A percentile compares a stretch with the other conserved stretches of the same genome.
These are phyloP conservation scores for Colletotrichum sp. DNA, from an alignment of 2,329 filamentous ascomycete genomes.

Conservation along the genomic window DNA sequence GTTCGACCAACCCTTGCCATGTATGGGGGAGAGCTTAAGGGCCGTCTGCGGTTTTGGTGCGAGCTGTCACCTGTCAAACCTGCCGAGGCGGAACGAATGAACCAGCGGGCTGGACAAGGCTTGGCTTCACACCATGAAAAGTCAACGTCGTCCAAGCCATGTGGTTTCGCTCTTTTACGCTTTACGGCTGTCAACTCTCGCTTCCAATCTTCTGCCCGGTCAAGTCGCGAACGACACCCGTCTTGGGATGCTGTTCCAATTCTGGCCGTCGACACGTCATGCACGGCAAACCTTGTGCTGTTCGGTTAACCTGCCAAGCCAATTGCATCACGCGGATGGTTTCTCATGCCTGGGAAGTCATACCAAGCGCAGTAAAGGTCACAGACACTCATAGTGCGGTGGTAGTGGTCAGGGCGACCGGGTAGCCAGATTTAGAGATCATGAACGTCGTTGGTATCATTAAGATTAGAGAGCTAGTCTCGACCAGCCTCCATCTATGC, in stretches of 20 bases:
- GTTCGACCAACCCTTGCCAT: neutral
- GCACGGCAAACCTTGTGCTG: neutral
- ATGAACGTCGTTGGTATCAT: constrained; percentile 14
- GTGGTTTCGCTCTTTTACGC: neutral
- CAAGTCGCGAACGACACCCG: neutral
- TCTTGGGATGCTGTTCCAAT: neutral
- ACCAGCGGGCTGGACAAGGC: neutral
- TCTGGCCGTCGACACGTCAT: neutral
- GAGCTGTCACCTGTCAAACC: neutral
- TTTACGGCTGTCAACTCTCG: neutral
- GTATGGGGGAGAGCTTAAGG: neutral
- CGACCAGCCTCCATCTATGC: neutral
- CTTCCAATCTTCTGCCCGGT: neutral
- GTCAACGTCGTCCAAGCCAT: neutral
- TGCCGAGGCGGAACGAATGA: neutral
- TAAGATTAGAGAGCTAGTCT: neutral
- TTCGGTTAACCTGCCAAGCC: neutral
- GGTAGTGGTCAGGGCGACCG: neutral
- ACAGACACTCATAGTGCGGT: neutral
- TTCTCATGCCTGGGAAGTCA: neutral
- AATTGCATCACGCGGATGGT: neutral
- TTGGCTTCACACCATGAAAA: neutral
- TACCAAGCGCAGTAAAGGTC: neutral
- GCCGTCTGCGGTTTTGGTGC: neutral
- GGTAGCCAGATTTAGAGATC: neutral